phyloP scores from a whole-genome alignment of 768 basidiomycete species.

The Solioccasus polychromus region DNA sequence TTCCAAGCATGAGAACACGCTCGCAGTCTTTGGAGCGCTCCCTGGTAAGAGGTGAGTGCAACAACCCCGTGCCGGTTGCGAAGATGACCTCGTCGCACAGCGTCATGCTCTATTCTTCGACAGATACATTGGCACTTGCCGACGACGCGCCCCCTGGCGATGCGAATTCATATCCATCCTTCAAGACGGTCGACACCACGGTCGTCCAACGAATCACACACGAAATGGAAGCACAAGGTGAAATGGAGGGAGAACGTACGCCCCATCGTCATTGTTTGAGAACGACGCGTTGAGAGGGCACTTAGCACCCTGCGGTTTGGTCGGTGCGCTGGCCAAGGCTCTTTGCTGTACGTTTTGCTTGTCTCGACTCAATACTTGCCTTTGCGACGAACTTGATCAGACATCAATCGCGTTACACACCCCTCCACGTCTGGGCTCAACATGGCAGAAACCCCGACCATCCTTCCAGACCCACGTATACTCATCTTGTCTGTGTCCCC shows the following conservation, averaged over 20 bases:
- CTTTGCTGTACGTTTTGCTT: conserved; percentile 67
- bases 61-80: no score
- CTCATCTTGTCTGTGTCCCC: conserved; percentile 89
- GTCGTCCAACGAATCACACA: conserved; percentile 59
- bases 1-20: conserved; percentile 83
- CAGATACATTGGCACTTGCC: conserved; percentile 38
- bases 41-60: conserved; percentile 77
- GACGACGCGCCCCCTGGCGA: conserved; percentile 46
- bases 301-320: conserved; percentile 68
- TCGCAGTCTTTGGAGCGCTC: conserved; percentile 89
- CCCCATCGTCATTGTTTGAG: background rate
- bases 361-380: background rate
- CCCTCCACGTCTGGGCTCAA: conserved; percentile 28
- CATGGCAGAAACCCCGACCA: conserved; percentile 31
- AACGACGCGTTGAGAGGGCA: conserved; percentile 6
- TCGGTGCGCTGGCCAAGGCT: conserved; percentile 88
- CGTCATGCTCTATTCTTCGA: conserved; percentile 74
- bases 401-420: conserved; percentile 58
- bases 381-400: no score
- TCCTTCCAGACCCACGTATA: conserved; percentile 53
- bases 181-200: conserved; percentile 70
- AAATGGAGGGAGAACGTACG: conserved; percentile 45
- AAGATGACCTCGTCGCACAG: no score
- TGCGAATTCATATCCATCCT: conserved; percentile 81
- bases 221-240: conserved; percentile 55